A percentile compares a stretch with the other conserved stretches of the same genome.
Conservation (phyloP, 768 basidiomycete species). For the Kwoniella sp. region DNA sequence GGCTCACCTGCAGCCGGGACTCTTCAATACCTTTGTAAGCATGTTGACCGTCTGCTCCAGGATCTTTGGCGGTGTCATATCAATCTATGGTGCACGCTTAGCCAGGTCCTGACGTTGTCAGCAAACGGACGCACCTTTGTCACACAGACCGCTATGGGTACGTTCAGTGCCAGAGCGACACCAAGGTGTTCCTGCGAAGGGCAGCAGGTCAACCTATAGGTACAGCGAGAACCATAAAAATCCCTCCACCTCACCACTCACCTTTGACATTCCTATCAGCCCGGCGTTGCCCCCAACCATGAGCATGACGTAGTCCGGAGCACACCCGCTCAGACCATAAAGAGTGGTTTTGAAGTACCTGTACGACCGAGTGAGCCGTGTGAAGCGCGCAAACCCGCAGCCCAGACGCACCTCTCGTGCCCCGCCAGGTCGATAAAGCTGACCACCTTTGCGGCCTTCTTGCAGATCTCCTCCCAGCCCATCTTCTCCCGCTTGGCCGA, state of each 20-base stretch:
- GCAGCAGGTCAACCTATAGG: background rate
- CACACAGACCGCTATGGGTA: slow-evolving; percentile 82
- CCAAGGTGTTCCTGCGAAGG: slow-evolving; percentile 78
- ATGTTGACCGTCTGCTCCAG: slow-evolving; percentile 88
- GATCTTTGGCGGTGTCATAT: slow-evolving; percentile 93
- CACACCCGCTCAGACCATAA: slow-evolving; percentile 89
- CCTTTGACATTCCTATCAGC: slow-evolving; percentile 52
- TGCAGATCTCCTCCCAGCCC: slow-evolving; percentile 91
- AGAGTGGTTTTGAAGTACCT: slow-evolving; percentile 67
- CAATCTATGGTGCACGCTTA: slow-evolving; percentile 57
- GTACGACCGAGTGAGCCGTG: background rate
- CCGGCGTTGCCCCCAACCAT: slow-evolving; percentile 92
- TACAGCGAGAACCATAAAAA: no score
- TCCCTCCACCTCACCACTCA: background rate
- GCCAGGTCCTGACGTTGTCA: background rate
- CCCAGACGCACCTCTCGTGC: slow-evolving; percentile 73
- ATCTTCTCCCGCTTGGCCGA: slow-evolving; percentile 66
- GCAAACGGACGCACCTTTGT: slow-evolving; percentile 64
- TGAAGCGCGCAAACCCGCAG: background rate
- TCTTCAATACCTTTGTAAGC: slow-evolving; percentile 82
- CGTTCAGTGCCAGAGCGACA: slow-evolving; percentile 84
- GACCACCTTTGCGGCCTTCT: slow-evolving; percentile 82
- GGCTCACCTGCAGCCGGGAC: slow-evolving; percentile 81
- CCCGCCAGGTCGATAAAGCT: slow-evolving; percentile 96
- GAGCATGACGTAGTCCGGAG: slow-evolving; percentile 75